A percentile compares a stretch with the other conserved stretches of the same genome.
Conservation (phyloP, 1,284 basidiomycete genomes). For the Moesziomyces sp. region DNA sequence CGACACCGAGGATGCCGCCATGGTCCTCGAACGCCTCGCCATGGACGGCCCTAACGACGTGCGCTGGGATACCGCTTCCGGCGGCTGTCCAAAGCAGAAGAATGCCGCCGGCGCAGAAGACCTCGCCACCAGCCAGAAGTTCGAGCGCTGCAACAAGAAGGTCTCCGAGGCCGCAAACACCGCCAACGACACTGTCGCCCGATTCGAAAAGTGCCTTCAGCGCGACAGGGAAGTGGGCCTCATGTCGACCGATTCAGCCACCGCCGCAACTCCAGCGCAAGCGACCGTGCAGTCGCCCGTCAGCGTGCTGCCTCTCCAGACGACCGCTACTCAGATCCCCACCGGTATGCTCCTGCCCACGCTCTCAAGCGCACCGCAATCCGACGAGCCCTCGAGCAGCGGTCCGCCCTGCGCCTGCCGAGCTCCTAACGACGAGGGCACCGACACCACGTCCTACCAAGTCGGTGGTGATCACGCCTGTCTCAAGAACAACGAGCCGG, state of each 20-base stretch:
- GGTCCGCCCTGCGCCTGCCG: slow-evolving; percentile 36
- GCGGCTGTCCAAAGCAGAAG: slow-evolving; percentile 12
- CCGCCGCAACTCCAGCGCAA: neutral
- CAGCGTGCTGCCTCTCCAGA: slow-evolving; percentile 9
- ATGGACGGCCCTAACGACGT: slow-evolving; percentile 38
- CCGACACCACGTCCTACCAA: slow-evolving; percentile 6
- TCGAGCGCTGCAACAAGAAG: slow-evolving; percentile 35
- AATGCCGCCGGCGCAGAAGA: slow-evolving; percentile 5
- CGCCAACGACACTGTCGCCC: slow-evolving; percentile 15
- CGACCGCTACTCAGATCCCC: neutral
- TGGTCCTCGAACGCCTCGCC: slow-evolving; percentile 62
- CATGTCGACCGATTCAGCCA: slow-evolving; percentile 12
- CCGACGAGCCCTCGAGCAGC: slow-evolving; percentile 8
- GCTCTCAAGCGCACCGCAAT: slow-evolving; percentile 8
- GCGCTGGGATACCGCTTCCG: slow-evolving; percentile 14
- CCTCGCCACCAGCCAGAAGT: slow-evolving; percentile 15
- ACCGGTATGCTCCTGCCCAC: slow-evolving; percentile 33
- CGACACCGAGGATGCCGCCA: slow-evolving; percentile 64
- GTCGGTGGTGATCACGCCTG: slow-evolving; percentile 18
- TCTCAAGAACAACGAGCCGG: slow-evolving; percentile 24
- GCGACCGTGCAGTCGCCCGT: slow-evolving; percentile 5
- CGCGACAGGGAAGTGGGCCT: slow-evolving; percentile 25
- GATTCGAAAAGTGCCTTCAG: slow-evolving; percentile 37
- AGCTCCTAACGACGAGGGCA: slow-evolving; percentile 9
- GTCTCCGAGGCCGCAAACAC: slow-evolving; percentile 25